Evolutionary conservation across 1,139 yeast species (phyloP).

Genomic region (Candida pseudoviswanathii): DNA sequence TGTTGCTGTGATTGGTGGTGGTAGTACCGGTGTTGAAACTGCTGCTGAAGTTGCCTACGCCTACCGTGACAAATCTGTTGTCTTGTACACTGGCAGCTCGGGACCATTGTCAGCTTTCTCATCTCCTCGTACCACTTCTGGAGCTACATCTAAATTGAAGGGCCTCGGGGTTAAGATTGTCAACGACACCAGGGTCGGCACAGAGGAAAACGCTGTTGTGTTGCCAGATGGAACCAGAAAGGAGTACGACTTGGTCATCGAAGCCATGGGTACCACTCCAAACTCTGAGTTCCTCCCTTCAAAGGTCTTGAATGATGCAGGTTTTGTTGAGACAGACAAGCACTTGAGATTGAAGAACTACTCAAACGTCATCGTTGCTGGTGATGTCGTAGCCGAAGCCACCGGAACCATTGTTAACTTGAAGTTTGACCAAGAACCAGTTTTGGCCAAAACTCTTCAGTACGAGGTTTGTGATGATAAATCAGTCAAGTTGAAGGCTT

Average conservation of each 20-base stretch:
- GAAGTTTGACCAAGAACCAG: conserved; percentile 23
- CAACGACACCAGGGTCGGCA: conserved; percentile 19
- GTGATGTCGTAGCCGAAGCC: conserved; percentile 33
- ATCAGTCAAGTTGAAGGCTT: conserved; percentile 17
- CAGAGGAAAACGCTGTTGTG: conserved; percentile 8
- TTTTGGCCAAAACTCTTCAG: conserved; percentile 20
- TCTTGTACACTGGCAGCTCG: conserved; percentile 29
- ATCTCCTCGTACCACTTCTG: conserved; percentile 17
- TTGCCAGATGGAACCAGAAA: conserved; percentile 20
- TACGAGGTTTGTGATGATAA: conserved; percentile 20
- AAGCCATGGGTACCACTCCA: conserved; percentile 24
- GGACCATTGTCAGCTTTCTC: conserved; percentile 25
- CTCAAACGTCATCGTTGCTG: conserved; percentile 31
- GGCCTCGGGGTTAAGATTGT: conserved; percentile 29
- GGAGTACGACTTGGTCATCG: conserved; percentile 31
- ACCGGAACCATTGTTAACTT: conserved; percentile 28
- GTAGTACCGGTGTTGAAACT: conserved; percentile 43
- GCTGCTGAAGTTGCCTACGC: conserved; percentile 36
- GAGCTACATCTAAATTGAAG: conserved; percentile 22
- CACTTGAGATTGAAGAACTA: conserved; percentile 25
- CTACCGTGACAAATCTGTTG: conserved; percentile 23
- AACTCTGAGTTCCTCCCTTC: conserved; percentile 27
- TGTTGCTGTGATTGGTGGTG: conserved; percentile 43
- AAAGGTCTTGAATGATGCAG: conserved; percentile 20
- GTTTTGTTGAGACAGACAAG: conserved; percentile 29